Conservation (phyloP, 2,329 filamentous ascomycete species). For the Chaetoscypha palmicola region DNA sequence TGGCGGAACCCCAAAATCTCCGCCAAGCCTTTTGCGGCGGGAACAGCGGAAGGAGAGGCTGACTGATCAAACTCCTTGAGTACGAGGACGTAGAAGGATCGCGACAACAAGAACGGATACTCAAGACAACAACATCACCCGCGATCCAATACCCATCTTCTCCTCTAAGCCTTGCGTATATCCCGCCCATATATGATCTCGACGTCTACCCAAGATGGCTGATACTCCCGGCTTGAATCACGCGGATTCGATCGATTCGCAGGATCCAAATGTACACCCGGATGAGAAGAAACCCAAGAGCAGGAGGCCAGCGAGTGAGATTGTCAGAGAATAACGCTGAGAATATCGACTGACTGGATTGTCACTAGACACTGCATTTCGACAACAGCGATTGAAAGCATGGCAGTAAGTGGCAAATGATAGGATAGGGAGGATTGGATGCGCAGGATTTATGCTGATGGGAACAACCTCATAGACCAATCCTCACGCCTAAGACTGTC, state of each 20-base stretch:
- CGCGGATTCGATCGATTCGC: constrained; percentile 47
- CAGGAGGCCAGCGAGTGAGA: constrained; percentile 78
- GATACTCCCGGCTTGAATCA: constrained; percentile 24
- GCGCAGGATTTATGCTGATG: constrained; percentile 20
- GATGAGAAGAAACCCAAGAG: constrained; percentile 77
- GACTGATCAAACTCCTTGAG: constrained; percentile 2
- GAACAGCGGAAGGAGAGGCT: constrained; percentile 7
- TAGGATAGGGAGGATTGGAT: constrained; percentile 3
- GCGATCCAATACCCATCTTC: neutral
- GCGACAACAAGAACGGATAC: constrained; percentile 16
- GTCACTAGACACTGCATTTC: constrained; percentile 78
- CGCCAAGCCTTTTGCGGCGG: constrained; percentile 1
- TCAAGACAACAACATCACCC: constrained; percentile 3
- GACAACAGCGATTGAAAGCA: constrained; percentile 94
- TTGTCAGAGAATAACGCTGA: constrained; percentile 16
- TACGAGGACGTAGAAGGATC: constrained; percentile 8
- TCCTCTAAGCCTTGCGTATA: neutral
- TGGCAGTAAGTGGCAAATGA: constrained; percentile 71
- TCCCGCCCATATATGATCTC: constrained; percentile 22
- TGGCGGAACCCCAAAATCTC: neutral
- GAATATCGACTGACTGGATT: neutral
- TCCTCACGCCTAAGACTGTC: constrained; percentile 90
- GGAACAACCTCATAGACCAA: constrained; percentile 54
- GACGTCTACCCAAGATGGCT: constrained; percentile 24
- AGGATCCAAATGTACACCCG: constrained; percentile 46